Percentiles rank a stretch among this genome's conserved stretches.
Evolutionary conservation across 768 basidiomycete species (phyloP).

Genomic region (Candolleomyces efflorescens): DNA sequence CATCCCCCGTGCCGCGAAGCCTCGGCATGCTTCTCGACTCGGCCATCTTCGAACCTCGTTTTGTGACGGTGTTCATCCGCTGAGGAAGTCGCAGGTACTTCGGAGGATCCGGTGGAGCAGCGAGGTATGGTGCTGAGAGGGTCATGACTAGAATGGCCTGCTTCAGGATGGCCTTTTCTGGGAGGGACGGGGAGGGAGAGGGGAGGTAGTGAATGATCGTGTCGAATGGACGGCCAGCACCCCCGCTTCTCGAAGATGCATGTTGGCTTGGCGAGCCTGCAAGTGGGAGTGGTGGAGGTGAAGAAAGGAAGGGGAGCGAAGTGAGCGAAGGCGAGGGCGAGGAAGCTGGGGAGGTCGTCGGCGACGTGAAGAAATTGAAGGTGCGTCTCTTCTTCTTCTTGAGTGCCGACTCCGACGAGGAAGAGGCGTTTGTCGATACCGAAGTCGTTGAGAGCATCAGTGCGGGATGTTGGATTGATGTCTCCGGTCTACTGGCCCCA

Average conservation of each 20-base stretch:
- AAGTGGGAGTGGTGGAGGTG: background rate
- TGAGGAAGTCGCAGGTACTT: background rate
- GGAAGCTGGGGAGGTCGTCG: background rate
- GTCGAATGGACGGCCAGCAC: constrained; percentile 25
- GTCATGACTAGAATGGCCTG: constrained; percentile 42
- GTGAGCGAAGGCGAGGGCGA: background rate
- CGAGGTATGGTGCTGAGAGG: constrained; percentile 32
- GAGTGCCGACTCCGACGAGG: background rate
- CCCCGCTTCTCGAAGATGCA: too few relatives aligned
- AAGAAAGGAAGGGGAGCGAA: background rate
- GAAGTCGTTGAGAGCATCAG: background rate
- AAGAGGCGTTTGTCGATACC: background rate
- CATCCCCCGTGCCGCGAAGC: background rate
- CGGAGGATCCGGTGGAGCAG: constrained; percentile 10
- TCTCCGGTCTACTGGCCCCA: constrained; percentile 7
- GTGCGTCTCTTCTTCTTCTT: constrained; percentile 6
- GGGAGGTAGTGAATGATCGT: constrained; percentile 40
- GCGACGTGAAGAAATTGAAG: background rate
- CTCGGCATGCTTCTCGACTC: background rate
- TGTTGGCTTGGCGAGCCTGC: background rate
- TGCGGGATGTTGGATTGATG: background rate
- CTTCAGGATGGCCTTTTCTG: constrained; percentile 40
- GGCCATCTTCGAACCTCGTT: background rate
- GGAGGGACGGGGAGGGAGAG: constrained; percentile 9
- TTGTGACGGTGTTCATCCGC: background rate